phyloP scores from a whole-genome alignment of 2,329 filamentous ascomycete species.

The Venturia aucupariae region DNA sequence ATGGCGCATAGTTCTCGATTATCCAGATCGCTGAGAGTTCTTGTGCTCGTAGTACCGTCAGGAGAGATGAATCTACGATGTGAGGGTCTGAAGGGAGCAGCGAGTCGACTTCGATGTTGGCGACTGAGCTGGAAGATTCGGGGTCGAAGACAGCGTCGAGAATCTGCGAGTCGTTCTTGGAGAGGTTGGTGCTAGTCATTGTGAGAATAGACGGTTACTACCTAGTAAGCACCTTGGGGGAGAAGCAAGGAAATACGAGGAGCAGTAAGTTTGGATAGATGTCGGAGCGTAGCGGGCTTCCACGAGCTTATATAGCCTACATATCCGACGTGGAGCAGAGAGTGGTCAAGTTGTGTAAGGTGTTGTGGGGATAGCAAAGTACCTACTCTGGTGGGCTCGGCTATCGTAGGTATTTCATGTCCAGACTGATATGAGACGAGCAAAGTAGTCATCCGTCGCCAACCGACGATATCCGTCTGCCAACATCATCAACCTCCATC shows the following conservation, averaged over 20 bases:
- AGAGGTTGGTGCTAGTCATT: slow-evolving; percentile 14
- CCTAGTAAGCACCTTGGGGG: neutral
- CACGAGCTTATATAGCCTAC: neutral
- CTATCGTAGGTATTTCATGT: neutral
- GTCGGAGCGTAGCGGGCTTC: no score
- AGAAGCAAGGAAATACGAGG: neutral
- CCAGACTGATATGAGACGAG: no score
- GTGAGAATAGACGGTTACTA: neutral
- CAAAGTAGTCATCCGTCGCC: slow-evolving; percentile 27
- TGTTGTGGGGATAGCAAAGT: neutral
- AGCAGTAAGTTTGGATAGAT: neutral
- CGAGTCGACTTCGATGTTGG: slow-evolving; percentile 7
- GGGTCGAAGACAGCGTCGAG: slow-evolving; percentile 34
- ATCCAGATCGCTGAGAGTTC: slow-evolving; percentile 22
- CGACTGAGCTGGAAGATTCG: slow-evolving; percentile 19
- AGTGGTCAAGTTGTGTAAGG: neutral
- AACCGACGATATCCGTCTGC: neutral
- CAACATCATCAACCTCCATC: neutral
- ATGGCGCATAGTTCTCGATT: slow-evolving; percentile 19
- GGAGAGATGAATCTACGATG: slow-evolving; percentile 16
- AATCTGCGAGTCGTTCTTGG: slow-evolving; percentile 32
- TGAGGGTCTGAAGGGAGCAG: slow-evolving; percentile 20
- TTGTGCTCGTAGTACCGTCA: slow-evolving; percentile 17
- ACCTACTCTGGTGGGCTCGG: neutral
- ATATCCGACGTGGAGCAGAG: no score